Conservation (phyloP, 371 early-diverging fungal species). For the Dichotomocladium elegans region DNA sequence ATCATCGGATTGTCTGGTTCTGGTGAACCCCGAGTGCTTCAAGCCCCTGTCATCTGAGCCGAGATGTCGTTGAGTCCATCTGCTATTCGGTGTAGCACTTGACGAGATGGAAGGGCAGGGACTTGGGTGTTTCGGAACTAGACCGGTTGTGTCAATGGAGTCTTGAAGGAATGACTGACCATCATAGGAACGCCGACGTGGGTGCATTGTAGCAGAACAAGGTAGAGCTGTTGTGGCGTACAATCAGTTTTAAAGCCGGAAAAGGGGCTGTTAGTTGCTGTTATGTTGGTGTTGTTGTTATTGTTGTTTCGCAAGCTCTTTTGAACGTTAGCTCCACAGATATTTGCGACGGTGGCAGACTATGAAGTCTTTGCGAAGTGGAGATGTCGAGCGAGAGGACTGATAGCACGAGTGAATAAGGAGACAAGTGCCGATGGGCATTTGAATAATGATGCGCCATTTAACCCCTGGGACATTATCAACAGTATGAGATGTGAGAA, state of each 20-base stretch:
- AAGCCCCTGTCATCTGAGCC: too few species aligned
- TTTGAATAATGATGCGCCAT: too few species aligned
- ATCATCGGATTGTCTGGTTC: constrained; percentile 24
- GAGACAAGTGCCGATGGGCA: too few species aligned
- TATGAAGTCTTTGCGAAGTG: too few species aligned
- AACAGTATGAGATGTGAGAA: too few species aligned
- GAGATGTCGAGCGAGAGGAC: too few species aligned
- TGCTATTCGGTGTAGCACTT: not conserved
- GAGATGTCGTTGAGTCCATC: not conserved
- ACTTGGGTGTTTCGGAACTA: constrained; percentile 2
- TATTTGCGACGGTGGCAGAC: too few species aligned
- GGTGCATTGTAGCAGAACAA: constrained; percentile 13
- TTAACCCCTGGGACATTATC: too few species aligned
- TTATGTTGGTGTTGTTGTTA: constrained; percentile 10
- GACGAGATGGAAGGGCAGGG: not conserved
- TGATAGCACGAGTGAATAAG: too few species aligned
- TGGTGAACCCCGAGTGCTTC: too few species aligned
- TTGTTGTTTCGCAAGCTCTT: constrained; percentile 8
- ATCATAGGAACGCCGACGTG: constrained; percentile 34
- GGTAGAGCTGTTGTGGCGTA: constrained; percentile 20
- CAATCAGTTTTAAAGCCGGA: not conserved
- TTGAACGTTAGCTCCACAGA: too few species aligned
- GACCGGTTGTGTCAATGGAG: constrained; percentile 1
- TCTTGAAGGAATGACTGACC: constrained; percentile 7
- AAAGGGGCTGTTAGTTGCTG: too few species aligned